phyloP scores from a whole-genome alignment of 176 grass and related monocot species.

The Triticum turgidum region DNA sequence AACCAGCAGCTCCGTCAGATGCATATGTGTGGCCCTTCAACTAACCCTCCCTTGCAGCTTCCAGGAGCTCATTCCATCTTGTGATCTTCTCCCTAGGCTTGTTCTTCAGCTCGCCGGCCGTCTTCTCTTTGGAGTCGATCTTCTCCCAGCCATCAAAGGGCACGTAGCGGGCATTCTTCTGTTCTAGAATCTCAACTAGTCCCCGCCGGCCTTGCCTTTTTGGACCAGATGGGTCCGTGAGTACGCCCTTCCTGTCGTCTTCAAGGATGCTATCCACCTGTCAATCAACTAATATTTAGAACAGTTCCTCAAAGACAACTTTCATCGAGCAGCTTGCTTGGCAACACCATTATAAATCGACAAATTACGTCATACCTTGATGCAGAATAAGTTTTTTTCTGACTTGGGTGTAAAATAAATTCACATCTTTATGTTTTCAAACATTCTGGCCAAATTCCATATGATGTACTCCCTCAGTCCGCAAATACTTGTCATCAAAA shows the following conservation, averaged over 20 bases:
- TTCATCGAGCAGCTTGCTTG: neutral
- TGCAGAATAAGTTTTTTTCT: neutral
- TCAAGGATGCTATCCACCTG: slow-evolving; percentile 85
- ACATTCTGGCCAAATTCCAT: neutral
- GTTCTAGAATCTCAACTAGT: slow-evolving; percentile 57
- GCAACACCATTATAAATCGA: neutral
- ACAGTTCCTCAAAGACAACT: neutral
- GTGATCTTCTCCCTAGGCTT: slow-evolving; percentile 81
- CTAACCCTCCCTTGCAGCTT: slow-evolving; percentile 32
- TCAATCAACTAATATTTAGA: neutral
- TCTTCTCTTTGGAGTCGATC: slow-evolving; percentile 71
- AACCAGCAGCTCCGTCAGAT: no score
- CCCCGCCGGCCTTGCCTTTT: slow-evolving; percentile 55
- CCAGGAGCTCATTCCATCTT: slow-evolving; percentile 57
- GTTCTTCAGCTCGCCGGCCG: slow-evolving; percentile 44
- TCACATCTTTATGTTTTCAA: neutral
- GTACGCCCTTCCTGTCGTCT: slow-evolving; percentile 52
- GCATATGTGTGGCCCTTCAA: neutral
- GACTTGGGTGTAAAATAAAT: neutral
- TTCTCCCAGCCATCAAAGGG: slow-evolving; percentile 69
- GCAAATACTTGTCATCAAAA: no score
- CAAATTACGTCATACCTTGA: neutral
- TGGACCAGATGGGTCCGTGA: neutral
- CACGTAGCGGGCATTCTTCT: slow-evolving; percentile 54
- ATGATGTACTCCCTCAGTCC: neutral